phyloP scores from a whole-genome alignment of 2,329 filamentous ascomycete genomes.

The Penicillium sumatraense region DNA sequence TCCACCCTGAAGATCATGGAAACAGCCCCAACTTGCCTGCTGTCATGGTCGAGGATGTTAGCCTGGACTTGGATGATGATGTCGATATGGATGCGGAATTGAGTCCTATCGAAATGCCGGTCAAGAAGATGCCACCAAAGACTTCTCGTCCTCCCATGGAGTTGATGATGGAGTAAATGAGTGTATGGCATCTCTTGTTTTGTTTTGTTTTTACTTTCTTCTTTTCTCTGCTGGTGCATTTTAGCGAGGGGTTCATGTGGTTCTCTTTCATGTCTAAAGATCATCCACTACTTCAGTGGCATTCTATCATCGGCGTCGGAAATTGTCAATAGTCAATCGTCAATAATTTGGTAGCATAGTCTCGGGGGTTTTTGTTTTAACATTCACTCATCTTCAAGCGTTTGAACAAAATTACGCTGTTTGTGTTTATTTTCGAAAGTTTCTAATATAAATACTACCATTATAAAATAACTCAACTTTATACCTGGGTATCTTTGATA shows the following conservation, averaged over 20 bases:
- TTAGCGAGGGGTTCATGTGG: constrained; percentile 17
- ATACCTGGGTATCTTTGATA: no score
- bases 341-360: not conserved
- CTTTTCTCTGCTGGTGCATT: constrained; percentile 11
- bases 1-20: constrained; percentile 66
- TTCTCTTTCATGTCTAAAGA: constrained; percentile 19
- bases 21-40: constrained; percentile 63
- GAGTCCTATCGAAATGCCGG: constrained; percentile 47
- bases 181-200: not conserved
- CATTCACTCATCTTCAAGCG: not conserved
- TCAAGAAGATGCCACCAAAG: constrained; percentile 53
- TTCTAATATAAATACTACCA: not conserved
- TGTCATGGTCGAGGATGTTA: constrained; percentile 68
- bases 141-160: constrained; percentile 62
- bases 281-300: constrained; percentile 11
- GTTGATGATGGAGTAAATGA: constrained; percentile 58
- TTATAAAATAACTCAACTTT: not conserved
- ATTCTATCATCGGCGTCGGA: constrained; percentile 23
- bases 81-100: constrained; percentile 34
- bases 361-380: not conserved
- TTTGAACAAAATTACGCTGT: not conserved
- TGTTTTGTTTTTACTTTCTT: not conserved
- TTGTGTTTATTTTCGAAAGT: no score
- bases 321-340: not conserved
- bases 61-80: constrained; percentile 50